Conservation (phyloP, 257 asterid genomes). For the Catharanthus roseus region DNA sequence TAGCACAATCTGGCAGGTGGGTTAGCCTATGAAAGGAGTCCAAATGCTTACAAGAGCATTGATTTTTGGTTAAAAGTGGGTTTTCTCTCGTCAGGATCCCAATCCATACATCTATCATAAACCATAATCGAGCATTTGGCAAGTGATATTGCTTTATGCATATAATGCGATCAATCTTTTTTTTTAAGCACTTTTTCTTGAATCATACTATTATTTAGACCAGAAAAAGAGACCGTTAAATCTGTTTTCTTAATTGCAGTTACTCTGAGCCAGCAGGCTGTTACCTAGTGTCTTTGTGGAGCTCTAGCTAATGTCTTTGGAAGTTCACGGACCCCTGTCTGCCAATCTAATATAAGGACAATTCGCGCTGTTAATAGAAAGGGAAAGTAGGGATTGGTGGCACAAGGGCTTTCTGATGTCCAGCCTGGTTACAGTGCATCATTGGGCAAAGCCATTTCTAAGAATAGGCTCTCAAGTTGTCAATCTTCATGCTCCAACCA, state of each 20-base stretch:
- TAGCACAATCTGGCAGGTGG: neutral
- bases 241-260: neutral
- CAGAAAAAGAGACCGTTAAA: neutral
- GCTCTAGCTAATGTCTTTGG: neutral
- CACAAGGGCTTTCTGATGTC: neutral
- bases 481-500: neutral
- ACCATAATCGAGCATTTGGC: neutral
- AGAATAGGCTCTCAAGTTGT: neutral
- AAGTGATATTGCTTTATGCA: neutral
- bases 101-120: neutral
- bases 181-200: neutral
- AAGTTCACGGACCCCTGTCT: neutral
- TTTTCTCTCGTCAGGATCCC: neutral
- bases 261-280: neutral
- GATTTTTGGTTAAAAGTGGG: neutral
- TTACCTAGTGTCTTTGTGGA: neutral
- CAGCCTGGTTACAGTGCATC: neutral
- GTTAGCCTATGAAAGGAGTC: neutral
- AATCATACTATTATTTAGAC: neutral
- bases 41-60: neutral
- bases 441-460: conserved; percentile 3
- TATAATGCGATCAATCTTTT: neutral
- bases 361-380: neutral
- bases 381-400: neutral
- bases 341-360: neutral